phyloP scores from a whole-genome alignment of 306 rosid genomes.

The peach (Prunus persica) region DNA sequence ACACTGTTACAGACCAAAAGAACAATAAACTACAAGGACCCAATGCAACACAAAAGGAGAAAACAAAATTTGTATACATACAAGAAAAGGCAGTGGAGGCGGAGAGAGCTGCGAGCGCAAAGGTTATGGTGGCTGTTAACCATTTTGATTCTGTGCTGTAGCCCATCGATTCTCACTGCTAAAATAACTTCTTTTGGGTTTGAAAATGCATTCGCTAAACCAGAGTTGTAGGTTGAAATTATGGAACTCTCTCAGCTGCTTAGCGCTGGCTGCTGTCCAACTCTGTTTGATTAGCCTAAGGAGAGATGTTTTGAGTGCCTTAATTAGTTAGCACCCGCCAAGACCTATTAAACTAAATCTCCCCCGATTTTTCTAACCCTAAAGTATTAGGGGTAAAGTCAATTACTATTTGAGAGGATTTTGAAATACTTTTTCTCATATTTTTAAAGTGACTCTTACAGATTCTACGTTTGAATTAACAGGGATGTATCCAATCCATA shows the following conservation, averaged over 20 bases:
- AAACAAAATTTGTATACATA: background rate
- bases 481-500: no score
- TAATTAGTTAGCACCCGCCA: background rate
- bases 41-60: background rate
- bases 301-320: background rate
- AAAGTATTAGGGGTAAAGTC: no score
- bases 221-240: no score
- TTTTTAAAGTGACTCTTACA: no score
- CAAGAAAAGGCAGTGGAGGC: constrained; percentile 50
- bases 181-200: background rate
- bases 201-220: background rate
- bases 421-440: no score
- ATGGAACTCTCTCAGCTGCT: no score
- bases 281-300: background rate
- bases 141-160: constrained; percentile 9
- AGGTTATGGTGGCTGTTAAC: constrained; percentile 28
- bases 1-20: constrained; percentile 31
- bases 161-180: background rate
- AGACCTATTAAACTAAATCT: background rate
- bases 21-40: background rate
- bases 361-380: no score
- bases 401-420: no score
- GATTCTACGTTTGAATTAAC: no score
- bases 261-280: background rate
- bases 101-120: constrained; percentile 52